Conservation (phyloP, 345 rosid genomes). For the Lepidium didymum region DNA sequence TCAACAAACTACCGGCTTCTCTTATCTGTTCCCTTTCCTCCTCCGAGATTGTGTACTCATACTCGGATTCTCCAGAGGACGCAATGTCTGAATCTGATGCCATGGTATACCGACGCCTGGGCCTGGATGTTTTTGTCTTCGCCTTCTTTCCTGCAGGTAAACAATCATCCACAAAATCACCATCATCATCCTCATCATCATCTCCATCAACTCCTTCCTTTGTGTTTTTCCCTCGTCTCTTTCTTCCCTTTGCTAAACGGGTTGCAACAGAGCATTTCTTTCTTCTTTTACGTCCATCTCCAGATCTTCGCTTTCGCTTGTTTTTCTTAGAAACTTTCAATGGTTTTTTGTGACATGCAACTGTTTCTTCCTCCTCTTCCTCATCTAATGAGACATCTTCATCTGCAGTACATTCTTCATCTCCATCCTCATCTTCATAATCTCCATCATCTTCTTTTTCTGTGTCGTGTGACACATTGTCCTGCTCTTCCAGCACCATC, state of each 20-base stretch:
- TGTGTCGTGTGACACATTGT: constrained; percentile 14
- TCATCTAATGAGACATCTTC: constrained; percentile 70
- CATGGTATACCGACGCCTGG: constrained; percentile 40
- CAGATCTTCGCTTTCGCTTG: constrained; percentile 30
- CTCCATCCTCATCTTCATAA: constrained; percentile 47
- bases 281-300: constrained; percentile 32
- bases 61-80: constrained; percentile 57
- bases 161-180: constrained; percentile 40
- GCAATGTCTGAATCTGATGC: constrained; percentile 72
- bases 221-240: constrained; percentile 35
- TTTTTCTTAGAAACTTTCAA: constrained; percentile 29
- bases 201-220: constrained; percentile 39
- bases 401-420: constrained; percentile 57
- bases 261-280: constrained; percentile 36
- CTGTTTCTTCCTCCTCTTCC: constrained; percentile 80
- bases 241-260: constrained; percentile 38
- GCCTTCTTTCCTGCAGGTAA: constrained; percentile 37
- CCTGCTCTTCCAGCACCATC: constrained; percentile 26
- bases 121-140: constrained; percentile 30
- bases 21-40: constrained; percentile 90
- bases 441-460: constrained; percentile 41
- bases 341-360: constrained; percentile 29
- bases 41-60: constrained; percentile 80
- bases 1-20: constrained; percentile 53
- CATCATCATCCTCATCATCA: constrained; percentile 29